These are phyloP conservation scores for Botrytis elliptica DNA, from an alignment of 2,329 filamentous ascomycete species.

Conservation along the genomic window DNA sequence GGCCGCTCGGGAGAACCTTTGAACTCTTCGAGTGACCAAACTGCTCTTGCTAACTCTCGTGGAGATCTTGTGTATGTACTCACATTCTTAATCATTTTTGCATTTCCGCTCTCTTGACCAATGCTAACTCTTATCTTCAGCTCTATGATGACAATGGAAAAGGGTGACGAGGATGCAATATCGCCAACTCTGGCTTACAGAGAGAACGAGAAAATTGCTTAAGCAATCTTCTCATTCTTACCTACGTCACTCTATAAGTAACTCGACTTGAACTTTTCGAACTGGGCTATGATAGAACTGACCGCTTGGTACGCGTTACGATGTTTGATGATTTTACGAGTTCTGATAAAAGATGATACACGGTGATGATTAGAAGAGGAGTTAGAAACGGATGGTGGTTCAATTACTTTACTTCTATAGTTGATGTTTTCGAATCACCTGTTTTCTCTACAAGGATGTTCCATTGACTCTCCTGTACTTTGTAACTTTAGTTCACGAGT, in stretches of 20 bases:
- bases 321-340: neutral
- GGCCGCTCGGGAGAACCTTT: neutral
- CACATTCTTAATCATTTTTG: rapidly evolving
- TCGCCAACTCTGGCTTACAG: slow-evolving; percentile 2
- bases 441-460: neutral
- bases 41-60: neutral
- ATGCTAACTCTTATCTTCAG: slow-evolving; percentile 2
- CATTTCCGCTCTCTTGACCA: neutral
- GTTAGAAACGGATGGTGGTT: slow-evolving; percentile 2
- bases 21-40: neutral
- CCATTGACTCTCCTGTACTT: neutral
- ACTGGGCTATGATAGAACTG: neutral
- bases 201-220: slow-evolving; percentile 10
- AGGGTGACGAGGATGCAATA: slow-evolving; percentile 6
- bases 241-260: neutral
- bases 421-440: neutral
- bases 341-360: slow-evolving; percentile 6
- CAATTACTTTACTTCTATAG: neutral
- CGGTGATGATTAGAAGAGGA: neutral
- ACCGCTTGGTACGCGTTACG: neutral
- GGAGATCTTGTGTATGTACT: slow-evolving; percentile 8
- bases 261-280: neutral
- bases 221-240: neutral
- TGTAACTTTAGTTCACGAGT: neutral
- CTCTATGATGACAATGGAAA: slow-evolving; percentile 16